Evolutionary conservation across 2,329 filamentous ascomycete genomes (phyloP).

Genomic region (Cladosporium cucumerinum): DNA sequence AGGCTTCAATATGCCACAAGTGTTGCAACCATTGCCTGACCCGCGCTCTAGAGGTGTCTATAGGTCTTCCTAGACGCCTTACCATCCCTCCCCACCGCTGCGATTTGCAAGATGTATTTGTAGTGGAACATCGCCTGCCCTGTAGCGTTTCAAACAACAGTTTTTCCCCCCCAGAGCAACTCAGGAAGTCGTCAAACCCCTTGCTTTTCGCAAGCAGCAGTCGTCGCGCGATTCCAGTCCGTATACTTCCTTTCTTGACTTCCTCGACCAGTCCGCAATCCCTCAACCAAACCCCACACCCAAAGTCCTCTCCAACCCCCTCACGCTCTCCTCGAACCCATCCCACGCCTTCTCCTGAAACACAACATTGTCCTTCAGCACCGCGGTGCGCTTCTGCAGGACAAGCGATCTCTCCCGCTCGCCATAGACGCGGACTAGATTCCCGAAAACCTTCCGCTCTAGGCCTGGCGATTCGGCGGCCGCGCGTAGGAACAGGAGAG

Average conservation of each 20-base stretch:
- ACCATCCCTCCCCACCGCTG: background rate
- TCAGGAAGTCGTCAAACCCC: too few species aligned
- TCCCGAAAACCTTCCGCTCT: conserved; percentile 71
- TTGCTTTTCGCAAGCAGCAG: too few species aligned
- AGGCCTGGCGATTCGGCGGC: conserved; percentile 62
- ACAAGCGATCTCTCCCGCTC: conserved; percentile 35
- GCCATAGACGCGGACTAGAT: conserved; percentile 54
- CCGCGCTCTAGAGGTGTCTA: background rate
- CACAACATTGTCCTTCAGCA: conserved; percentile 9
- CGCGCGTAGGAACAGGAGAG: conserved; percentile 65
- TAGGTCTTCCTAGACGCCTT: background rate
- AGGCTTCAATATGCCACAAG: background rate
- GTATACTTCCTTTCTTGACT: background rate
- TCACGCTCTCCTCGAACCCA: conserved; percentile 26
- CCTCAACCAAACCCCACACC: background rate
- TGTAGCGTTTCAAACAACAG: background rate
- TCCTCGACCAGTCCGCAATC: background rate
- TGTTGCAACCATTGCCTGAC: background rate
- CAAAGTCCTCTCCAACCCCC: conserved; percentile 4
- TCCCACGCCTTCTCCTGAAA: conserved; percentile 11
- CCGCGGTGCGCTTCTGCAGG: background rate
- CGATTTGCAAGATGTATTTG: background rate
- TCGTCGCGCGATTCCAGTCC: background rate
- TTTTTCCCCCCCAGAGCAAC: too few species aligned
- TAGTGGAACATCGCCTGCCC: background rate